Percentiles rank a stretch among this genome's conserved stretches.
phyloP scores from a whole-genome alignment of 2,329 filamentous ascomycete genomes.

The Colletotrichum viniferum region DNA sequence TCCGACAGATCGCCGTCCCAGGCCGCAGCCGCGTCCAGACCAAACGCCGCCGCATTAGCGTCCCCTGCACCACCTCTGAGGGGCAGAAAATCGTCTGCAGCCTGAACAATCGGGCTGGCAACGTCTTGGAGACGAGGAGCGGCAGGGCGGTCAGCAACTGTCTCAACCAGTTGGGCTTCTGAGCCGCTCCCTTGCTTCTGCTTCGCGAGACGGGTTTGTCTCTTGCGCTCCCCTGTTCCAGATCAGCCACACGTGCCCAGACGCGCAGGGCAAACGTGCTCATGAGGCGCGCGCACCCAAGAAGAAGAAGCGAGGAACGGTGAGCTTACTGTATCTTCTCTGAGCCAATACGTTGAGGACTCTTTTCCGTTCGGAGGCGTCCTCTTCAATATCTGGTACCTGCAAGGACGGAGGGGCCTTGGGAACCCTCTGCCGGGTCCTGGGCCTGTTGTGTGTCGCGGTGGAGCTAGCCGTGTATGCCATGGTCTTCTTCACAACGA shows the following conservation, averaged over 20 bases:
- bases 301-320: not conserved
- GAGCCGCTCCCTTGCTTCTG: not conserved
- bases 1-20: constrained; percentile 1
- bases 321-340: constrained; percentile 51
- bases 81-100: not conserved
- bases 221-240: constrained; percentile 30
- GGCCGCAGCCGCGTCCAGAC: not conserved
- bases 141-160: not conserved
- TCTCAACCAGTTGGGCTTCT: not conserved
- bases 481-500: not conserved
- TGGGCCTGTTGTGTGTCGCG: constrained; percentile 3
- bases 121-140: not conserved
- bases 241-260: not conserved
- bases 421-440: constrained; percentile 40
- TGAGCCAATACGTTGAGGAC: constrained; percentile 60
- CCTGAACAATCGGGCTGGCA: not conserved
- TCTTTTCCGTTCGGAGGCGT: constrained; percentile 57
- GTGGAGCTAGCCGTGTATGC: not conserved
- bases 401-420: constrained; percentile 44
- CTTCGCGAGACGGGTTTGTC: constrained; percentile 19
- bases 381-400: constrained; percentile 52
- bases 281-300: not conserved
- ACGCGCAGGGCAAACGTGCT: not conserved
- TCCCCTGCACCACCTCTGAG: not conserved
- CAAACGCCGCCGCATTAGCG: constrained; percentile 2